Evolutionary conservation across 768 basidiomycete species (phyloP), one percentile per base, ranked within the genome.

Genomic region (Cystofilobasidium bisporidii): DNA sequence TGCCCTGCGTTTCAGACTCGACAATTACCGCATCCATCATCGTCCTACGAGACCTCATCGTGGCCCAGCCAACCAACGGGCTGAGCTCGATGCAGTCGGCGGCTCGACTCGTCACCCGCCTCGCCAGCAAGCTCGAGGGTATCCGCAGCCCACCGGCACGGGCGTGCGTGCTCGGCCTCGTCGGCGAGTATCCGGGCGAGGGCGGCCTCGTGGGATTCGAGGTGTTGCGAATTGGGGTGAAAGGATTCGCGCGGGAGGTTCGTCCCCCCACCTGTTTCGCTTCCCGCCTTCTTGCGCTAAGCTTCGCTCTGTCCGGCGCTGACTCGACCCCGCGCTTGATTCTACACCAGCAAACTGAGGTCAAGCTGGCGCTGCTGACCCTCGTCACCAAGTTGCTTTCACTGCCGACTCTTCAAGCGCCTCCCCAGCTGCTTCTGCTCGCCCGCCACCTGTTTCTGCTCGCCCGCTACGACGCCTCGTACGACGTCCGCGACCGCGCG

Each of bases 161-260:
- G 36, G 91, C 93, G 0, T 91, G 88, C 71, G 85, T 97, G 0
- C 78, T 91, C 30, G 96, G 94, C 91, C 83, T 97, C 0, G 91
- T 91, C 0, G 93, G 94, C 0, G 91, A 96, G 75, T 90, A 90
- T 74, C 83, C 87, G 22, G 81, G 81, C 12, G 69, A 62, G 18
- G 40, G 73, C 66, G 36, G 62, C 71, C 17, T 73, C 73, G 55
- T 74, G 73, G 71, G 75, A 84, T 61, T 85, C 0, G 96, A 99
- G 74, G 83, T 94, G 6, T 77, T 98, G 15, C 80, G 94, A n/a
- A 87, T 86, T 72, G 78, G 83, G 6, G 85, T 85, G 3, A 90
- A 87, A 75, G 80, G 82, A 0, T 94, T 96, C 74, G 76, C 72
- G 3, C 72, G 81, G 50, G 91, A 96, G 82, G 67, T 69, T 14